Evolutionary conservation across 1,284 basidiomycete species (phyloP).

Genomic region (Boletus hoseneyae): DNA sequence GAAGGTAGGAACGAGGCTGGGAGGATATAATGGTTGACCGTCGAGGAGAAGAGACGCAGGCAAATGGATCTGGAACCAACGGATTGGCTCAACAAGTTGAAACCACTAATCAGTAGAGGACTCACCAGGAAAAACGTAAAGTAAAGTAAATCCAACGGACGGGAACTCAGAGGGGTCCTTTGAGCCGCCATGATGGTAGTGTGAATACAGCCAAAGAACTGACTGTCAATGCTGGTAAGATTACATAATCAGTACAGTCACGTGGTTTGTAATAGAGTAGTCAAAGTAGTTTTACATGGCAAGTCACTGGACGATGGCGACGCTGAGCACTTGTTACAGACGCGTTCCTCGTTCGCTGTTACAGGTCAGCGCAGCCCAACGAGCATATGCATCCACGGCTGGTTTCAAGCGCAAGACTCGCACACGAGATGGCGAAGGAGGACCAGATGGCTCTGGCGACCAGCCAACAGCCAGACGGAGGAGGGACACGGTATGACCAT

Average conservation of each 20-base stretch:
- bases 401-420: constrained; percentile 26
- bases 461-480: constrained; percentile 26
- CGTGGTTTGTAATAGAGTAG: background rate
- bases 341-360: constrained; percentile 7
- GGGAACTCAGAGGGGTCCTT: constrained; percentile 41
- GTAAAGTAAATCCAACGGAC: constrained; percentile 63
- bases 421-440: constrained; percentile 7
- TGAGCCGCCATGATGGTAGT: background rate
- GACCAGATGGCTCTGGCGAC: constrained; percentile 16
- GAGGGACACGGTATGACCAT: constrained; percentile 22
- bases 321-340: constrained; percentile 13
- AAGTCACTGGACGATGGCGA: constrained; percentile 14
- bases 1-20: constrained; percentile 43
- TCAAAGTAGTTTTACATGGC: background rate
- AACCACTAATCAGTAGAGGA: background rate
- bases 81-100: background rate
- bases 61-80: constrained; percentile 51
- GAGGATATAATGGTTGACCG: constrained; percentile 65
- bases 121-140: constrained; percentile 60
- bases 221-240: too few relatives aligned
- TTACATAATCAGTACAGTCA: background rate
- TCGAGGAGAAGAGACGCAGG: constrained; percentile 64
- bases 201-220: too few relatives aligned
- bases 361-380: background rate
- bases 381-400: constrained; percentile 23